These are phyloP conservation scores for Pythium scleroteichum DNA, from an alignment of 352 stramenopile genomes.

Conservation along the genomic window DNA sequence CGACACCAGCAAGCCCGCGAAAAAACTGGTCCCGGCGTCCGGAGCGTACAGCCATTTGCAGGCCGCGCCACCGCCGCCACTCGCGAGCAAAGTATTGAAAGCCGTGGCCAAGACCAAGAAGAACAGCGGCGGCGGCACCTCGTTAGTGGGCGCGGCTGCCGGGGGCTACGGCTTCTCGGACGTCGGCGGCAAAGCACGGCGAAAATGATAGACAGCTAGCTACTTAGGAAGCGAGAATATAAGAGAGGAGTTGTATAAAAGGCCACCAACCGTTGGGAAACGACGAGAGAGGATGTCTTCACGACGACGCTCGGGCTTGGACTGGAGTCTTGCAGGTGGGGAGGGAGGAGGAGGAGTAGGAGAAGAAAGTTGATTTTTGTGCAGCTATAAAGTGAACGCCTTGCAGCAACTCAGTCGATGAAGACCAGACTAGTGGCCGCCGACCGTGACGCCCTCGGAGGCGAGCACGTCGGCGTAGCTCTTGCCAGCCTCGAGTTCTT, in stretches of 20 bases:
- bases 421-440: constrained; percentile 19
- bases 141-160: constrained; percentile 6
- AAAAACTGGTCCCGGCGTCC: constrained; percentile 5
- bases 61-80: no score
- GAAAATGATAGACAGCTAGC: constrained; percentile 20
- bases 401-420: no score
- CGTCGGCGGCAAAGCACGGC: constrained; percentile 16
- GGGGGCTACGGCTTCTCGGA: constrained; percentile 15
- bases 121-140: constrained; percentile 7
- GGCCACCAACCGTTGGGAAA: no score
- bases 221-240: constrained; percentile 1
- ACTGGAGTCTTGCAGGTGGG: no score
- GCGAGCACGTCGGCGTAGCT: constrained; percentile 63
- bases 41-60: constrained; percentile 2
- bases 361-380: no score
- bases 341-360: no score
- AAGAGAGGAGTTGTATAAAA: background rate
- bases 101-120: constrained; percentile 23
- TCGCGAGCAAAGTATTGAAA: background rate
- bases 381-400: no score
- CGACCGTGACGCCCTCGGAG: constrained; percentile 48
- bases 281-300: no score
- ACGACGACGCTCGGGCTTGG: no score
- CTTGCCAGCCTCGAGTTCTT: constrained; percentile 75
- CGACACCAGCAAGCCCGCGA: constrained; percentile 10